These are phyloP conservation scores for Raffaelea ambrosiae DNA, from an alignment of 2,329 filamentous ascomycete species.

Conservation along the genomic window DNA sequence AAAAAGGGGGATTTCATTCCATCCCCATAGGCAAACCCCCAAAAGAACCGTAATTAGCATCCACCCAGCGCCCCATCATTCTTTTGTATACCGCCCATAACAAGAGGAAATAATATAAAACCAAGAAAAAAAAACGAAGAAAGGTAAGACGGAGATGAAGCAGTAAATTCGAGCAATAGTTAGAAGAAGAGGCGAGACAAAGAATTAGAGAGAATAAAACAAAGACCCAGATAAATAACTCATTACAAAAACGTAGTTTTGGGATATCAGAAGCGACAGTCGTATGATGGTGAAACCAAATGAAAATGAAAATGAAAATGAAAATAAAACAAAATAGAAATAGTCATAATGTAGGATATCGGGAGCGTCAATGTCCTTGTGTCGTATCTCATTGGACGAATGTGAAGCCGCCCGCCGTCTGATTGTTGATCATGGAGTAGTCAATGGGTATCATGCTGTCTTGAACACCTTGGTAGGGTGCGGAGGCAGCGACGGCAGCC, in stretches of 20 bases:
- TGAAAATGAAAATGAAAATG: neutral
- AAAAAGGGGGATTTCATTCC: too few relatives aligned
- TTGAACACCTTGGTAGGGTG: slow-evolving; percentile 17
- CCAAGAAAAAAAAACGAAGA: slow-evolving; percentile 1
- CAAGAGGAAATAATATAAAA: neutral
- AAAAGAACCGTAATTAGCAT: too few relatives aligned
- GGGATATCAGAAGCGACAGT: neutral
- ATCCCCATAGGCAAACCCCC: too few relatives aligned
- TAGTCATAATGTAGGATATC: neutral
- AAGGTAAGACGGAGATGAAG: neutral
- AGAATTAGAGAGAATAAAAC: neutral
- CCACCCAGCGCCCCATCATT: too few relatives aligned
- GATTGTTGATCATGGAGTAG: slow-evolving; percentile 27
- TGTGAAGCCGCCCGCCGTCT: slow-evolving; percentile 21
- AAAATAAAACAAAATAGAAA: neutral
- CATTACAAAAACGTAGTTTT: neutral
- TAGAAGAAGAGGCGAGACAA: neutral
- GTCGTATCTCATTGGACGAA: slow-evolving; percentile 28
- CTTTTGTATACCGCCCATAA: too few relatives aligned
- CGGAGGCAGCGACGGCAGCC: slow-evolving; percentile 6
- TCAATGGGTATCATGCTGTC: slow-evolving; percentile 27
- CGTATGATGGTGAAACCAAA: too few relatives aligned
- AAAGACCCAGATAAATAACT: too few relatives aligned
- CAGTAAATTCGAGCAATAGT: too few relatives aligned
- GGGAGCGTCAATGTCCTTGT: slow-evolving; percentile 9